Base-by-base conservation (phyloP, 2,329 filamentous ascomycete genomes). In the Penicillium frequentans region DNA sequence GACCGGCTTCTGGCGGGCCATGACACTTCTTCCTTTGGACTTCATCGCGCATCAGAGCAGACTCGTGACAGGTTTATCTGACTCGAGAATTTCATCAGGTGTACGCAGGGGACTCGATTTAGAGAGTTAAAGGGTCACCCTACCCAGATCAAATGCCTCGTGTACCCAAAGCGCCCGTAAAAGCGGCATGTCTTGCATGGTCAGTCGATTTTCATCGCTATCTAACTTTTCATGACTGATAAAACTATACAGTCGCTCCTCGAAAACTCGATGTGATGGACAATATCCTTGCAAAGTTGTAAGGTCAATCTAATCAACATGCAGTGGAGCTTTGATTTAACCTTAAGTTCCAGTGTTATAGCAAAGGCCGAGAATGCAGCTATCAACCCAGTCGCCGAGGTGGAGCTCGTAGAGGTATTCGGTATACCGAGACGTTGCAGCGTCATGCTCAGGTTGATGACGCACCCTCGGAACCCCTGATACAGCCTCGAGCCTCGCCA, bases 241-340 rank as follows among this genome's bases (percentile, higher is more conserved):
- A 19, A 45, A n/a, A 21, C n/a, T 42, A 14, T 45, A 10, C 33
- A 66, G 65, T 43, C 65, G 65, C 46, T 52, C 63, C 5, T 59
- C 56, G 26, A 69, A 68, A 37, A 69, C 60, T 31, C 63, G 64
- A n/a, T 69, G 66, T 43, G 63, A 69, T 26, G 66, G 65, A 19
- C 57, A 61, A 23, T 44, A 53, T 13, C 65, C 65, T 14, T 68
- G 66, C 51, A 55, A 37, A 29, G 58, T 37, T 39, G 66, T 68
- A 64, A 58, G 63, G 13, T 8, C 14, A 21, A 43, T 42, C 5
- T 26, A 19, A 21, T 47, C 26, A 21, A 19, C 8, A 8, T 3
- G 14, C 19, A 45, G 11, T 19, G 11, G 19, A 21, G 3, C 7
- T 13, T 31, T 9, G 6, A 39, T 31, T 14, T 43, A 19, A 14